Base-by-base conservation (phyloP, 495 filamentous ascomycete genomes). In the Sphaerosporella brunnea region DNA sequence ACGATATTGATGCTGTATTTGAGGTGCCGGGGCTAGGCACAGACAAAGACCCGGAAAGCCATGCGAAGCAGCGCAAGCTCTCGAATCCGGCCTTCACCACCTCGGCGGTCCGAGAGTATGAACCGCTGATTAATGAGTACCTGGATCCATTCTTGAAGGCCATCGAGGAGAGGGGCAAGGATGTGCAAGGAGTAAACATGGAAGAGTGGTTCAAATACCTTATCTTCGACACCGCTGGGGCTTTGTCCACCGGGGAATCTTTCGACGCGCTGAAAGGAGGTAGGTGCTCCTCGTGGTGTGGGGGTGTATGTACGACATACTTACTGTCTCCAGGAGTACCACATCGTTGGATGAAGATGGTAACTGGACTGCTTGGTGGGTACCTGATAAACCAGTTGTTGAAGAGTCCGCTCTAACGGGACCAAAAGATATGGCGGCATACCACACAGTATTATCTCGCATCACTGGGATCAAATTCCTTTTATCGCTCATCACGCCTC, bases 141-240 rank as follows among this genome's bases (percentile, higher is more conserved):
- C 60, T 72, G 3, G 66, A 73, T 50, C 47, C 64, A 20, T 53
- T 75, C 10, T 55, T 74, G 0, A 24, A 56, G 4, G 54, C 61
- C 15, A 50, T 70, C 11, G 47, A 58, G 28, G 13, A 30, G 59
- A 56, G 2, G 45, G 62, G 59, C 1, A 55, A 56, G 4, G 48
- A 65, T 18, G 69, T 68, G 37, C 61, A 70, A 25, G 56, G 64
- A 0, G 56, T 65, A 25, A 47, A 65, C 23, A 53, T 54, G 49
- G 36, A 60, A 5, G 58, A 71, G 23, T 76, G 73, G 73, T 72
- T 64, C 20, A 8, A 24, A 18, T 43, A 11, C 23, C 40, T 43
- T 11, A 26, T 49, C 72, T 76, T 76, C 45, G 73, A 75, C 48
- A 61, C 74, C 5, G 68, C 71, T 9, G 70, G 73, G 1, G 67